Evolutionary conservation across 805 yeast genomes (phyloP), one percentile per base, ranked within the genome.

Genomic region (Diddensiella santjacobensis): DNA sequence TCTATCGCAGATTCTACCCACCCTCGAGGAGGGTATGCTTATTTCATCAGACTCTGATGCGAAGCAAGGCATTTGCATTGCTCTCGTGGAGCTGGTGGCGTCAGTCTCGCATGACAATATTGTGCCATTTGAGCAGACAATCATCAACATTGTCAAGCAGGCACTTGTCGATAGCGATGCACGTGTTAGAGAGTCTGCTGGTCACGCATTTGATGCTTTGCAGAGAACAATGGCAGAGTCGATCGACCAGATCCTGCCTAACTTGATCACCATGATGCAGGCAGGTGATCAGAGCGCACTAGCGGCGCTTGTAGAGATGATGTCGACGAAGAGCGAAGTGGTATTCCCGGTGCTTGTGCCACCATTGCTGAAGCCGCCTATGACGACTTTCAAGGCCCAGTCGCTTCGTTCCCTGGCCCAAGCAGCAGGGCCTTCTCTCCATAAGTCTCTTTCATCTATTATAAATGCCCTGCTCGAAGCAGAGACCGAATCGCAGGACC

Each of bases 1-100:
- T 0, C 75, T 93, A 53, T 72, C 87, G 2, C 88, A 86, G 63
- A 70, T 93, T 53, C 71, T 93, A 51, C 99, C 99, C 38, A 84
- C 95, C 3, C 71, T 91, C 58, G 84, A 87, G 56, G 78, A 76
- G 35, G 77, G 87, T 1, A 69, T 85, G 53, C 63, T 72, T 45
- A 61, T 71, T 13, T 62, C 77, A 24, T 68, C 76, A 47, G 93
- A 85, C 59, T 71, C 86, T n/a, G 93, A 84, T 63, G 84, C 95
- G 31, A 87, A 86, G 63, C 95, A 90, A 71, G 99, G 99, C 73
- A 87, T 93, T 44, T 93, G 99, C 73, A 81, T 91, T 64, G 99
- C 99, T 5, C 72, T 89, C 42, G 78, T 81, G 39, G 98, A 90
- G 64, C 79, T 93, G 53, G 81, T 90, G 53, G 82, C 80, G 55